Evolutionary conservation across 495 filamentous ascomycete genomes (phyloP).

Genomic region (Aspergillus leporis): DNA sequence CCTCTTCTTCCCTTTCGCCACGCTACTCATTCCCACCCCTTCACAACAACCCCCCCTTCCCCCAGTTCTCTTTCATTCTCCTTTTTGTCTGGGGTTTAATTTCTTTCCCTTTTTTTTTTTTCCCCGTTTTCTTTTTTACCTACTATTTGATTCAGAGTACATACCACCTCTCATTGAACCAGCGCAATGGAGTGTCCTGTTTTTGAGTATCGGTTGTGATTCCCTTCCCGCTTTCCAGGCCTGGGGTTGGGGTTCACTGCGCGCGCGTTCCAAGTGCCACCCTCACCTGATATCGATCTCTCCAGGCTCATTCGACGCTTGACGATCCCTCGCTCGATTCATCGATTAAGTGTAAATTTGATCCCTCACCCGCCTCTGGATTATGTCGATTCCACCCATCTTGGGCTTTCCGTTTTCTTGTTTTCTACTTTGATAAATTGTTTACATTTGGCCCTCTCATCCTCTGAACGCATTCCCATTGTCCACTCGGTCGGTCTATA

Average conservation of each 20-base stretch:
- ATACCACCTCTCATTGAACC: constrained; percentile 20
- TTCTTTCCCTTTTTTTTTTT: constrained; percentile 16
- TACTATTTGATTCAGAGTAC: not conserved
- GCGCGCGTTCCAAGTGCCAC: constrained; percentile 25
- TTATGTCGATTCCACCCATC: not conserved
- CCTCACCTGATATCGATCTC: constrained; percentile 14
- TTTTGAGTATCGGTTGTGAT: constrained; percentile 21
- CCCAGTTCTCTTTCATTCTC: constrained; percentile 12
- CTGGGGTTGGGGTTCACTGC: constrained; percentile 23
- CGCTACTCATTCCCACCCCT: constrained; percentile 8
- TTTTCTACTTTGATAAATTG: not conserved
- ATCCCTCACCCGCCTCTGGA: not conserved
- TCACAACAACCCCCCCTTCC: constrained; percentile 17
- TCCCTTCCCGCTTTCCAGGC: constrained; percentile 17
- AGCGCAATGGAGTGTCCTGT: constrained; percentile 22
- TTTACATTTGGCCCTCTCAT: constrained; percentile 15
- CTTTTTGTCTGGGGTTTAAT: constrained; percentile 15
- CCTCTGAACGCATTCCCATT: constrained; percentile 17
- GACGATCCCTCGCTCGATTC: not conserved
- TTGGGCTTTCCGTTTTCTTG: not conserved
- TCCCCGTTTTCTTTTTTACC: constrained; percentile 8
- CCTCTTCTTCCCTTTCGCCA: not conserved
- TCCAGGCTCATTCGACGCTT: not conserved
- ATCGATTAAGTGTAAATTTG: not conserved
- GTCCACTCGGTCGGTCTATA: constrained; percentile 12